These are phyloP conservation scores for Pleurotus tuber-regium DNA, from an alignment of 768 basidiomycete species.

Conservation along the genomic window DNA sequence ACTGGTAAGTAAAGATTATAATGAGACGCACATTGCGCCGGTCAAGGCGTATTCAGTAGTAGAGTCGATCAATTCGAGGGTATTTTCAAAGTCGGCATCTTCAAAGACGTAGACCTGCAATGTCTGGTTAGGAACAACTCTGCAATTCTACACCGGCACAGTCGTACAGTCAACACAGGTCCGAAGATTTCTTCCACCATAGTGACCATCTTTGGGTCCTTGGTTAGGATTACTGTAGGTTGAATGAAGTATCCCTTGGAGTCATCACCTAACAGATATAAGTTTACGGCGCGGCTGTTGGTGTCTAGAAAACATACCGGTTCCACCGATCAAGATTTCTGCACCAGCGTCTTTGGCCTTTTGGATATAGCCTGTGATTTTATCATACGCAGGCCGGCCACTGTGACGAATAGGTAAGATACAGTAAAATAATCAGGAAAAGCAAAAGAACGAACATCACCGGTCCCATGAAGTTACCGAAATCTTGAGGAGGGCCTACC, in stretches of 20 bases:
- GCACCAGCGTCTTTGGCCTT: constrained; percentile 90
- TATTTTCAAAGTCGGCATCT: constrained; percentile 84
- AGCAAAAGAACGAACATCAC: constrained; percentile 66
- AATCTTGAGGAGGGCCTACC: constrained; percentile 75
- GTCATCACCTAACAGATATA: constrained; percentile 58
- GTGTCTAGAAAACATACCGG: constrained; percentile 39
- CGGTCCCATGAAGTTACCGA: constrained; percentile 89
- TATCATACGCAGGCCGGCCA: constrained; percentile 85
- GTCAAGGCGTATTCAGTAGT: constrained; percentile 91
- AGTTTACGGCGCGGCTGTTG: background rate
- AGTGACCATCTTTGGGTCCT: constrained; percentile 85
- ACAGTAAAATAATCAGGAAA: background rate
- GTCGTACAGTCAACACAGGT: constrained; percentile 83
- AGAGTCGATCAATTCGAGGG: constrained; percentile 80
- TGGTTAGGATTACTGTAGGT: constrained; percentile 91
- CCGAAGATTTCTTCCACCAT: constrained; percentile 98
- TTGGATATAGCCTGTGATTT: constrained; percentile 75
- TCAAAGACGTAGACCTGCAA: constrained; percentile 81
- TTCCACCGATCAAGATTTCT: constrained; percentile 85
- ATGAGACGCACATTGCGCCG: constrained; percentile 76
- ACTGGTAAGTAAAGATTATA: background rate
- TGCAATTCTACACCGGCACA: background rate
- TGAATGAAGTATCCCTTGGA: constrained; percentile 92
- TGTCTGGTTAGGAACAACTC: constrained; percentile 4
- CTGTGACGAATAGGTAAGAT: constrained; percentile 43